Percentiles rank a stretch among this genome's conserved stretches.
Evolutionary conservation across 1,284 basidiomycete species (phyloP).

Genomic region (Boletus calvinii): DNA sequence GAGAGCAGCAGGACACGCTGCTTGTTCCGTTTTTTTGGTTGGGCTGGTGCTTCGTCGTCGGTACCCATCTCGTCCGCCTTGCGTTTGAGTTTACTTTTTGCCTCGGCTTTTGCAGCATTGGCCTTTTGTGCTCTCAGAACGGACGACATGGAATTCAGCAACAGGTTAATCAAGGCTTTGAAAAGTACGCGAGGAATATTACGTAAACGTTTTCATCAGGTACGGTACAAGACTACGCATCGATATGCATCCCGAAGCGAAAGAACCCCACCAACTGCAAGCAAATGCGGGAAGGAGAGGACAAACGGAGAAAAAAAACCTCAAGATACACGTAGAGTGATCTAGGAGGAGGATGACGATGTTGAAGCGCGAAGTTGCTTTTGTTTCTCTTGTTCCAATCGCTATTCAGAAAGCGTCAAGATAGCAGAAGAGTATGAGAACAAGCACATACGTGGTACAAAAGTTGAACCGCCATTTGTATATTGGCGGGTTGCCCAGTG

Average conservation of each 20-base stretch:
- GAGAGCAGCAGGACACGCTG: constrained; percentile 89
- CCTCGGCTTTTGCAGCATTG: constrained; percentile 51
- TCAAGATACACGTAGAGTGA: constrained; percentile 1
- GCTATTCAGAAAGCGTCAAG: constrained; percentile 42
- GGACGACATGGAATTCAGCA: constrained; percentile 53
- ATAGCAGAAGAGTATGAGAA: constrained; percentile 6
- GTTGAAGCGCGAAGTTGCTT: constrained; percentile 63
- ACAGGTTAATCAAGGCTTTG: background rate
- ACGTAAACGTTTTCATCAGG: constrained; percentile 17
- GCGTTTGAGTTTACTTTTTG: constrained; percentile 56
- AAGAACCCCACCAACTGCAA: constrained; percentile 10
- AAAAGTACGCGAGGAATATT: constrained; percentile 6
- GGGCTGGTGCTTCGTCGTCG: constrained; percentile 35
- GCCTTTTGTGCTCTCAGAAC: constrained; percentile 61
- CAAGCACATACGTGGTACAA: constrained; percentile 77
- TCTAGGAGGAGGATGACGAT: constrained; percentile 32
- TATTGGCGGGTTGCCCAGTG: constrained; percentile 90
- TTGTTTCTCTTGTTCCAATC: constrained; percentile 86
- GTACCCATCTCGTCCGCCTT: constrained; percentile 63
- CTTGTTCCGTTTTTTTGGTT: constrained; percentile 72
- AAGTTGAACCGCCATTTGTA: constrained; percentile 94
- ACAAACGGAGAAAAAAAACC: background rate
- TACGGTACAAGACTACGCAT: constrained; percentile 14
- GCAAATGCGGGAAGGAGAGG: background rate
- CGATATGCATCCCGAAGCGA: constrained; percentile 5